Base-by-base conservation (phyloP, 139 green algal species). In the Ostreobium quekettii region DNA sequence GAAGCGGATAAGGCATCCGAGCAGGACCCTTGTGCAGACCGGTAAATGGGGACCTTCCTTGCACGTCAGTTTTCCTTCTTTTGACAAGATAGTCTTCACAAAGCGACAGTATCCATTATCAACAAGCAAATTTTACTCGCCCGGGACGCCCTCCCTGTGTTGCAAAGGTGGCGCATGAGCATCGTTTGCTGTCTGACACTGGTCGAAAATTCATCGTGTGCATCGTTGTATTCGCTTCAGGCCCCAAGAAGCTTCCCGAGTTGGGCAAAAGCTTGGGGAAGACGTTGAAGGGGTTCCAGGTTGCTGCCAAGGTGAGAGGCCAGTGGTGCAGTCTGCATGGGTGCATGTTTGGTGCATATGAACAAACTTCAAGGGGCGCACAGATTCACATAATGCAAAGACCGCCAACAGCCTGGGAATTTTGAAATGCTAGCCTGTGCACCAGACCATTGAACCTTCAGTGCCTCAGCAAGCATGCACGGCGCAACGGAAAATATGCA, bases 241-340 rank as follows among this genome's bases (percentile, higher is more conserved):
- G 82, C 1, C 92, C 92, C n/a, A 90, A 78, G 71, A 95, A 97
- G 75, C 86, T 97, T 35, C 92, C 92, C 1, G 91, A 96, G 71
- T 74, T 97, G 1, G 92, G 92, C 30, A 96, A 94, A 76, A 82
- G 77, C 11, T 78, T 97, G 0, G 92, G 92, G 15, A 91, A 95
- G 78, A 97, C 92, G 0, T 81, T 95, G 1, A 97, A 96, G 82
- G 89, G 77, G 74, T 96, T 96, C 71, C 90, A 96, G 72, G 83
- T 74, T 0, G 90, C 88, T n/a, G 88, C 88, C 22, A 90, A 90
- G 30, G 59, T 47, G 7, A 66, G 28, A 7, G 31, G 19, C 19
- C 19, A 26, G 11, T 56, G 48, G 53, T 49, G 66, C 73, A 67
- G 35, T n/a, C 22, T 15, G 35, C 19, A 47, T 3, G 30, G 2